Conservation (phyloP, 345 rosid genomes). For the Passiflora organensis region DNA sequence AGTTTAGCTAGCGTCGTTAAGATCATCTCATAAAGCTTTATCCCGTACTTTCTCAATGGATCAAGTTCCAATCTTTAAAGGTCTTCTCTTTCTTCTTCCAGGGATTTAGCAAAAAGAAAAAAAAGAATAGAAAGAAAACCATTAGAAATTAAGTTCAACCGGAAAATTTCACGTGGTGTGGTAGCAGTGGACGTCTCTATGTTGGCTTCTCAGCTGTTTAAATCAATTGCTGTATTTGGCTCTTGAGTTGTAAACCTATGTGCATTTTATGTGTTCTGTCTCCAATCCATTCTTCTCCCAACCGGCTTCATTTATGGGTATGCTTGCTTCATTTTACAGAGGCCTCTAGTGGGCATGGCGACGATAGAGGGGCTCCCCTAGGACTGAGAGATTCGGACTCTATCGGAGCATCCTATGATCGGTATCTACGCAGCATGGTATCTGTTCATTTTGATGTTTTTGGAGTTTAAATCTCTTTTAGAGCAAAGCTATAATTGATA, state of each 20-base stretch:
- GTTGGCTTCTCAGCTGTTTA: background rate
- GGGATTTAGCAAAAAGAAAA: no score
- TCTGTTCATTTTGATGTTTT: constrained; percentile 1
- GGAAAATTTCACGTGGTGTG: background rate
- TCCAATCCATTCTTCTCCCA: no score
- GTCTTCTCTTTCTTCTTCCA: no score
- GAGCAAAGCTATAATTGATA: background rate
- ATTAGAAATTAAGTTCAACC: background rate
- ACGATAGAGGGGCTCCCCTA: constrained; percentile 40
- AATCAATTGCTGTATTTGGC: background rate
- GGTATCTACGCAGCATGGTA: constrained; percentile 49
- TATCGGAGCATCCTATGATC: constrained; percentile 59
- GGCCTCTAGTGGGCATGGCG: constrained; percentile 41
- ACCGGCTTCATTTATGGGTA: constrained; percentile 14
- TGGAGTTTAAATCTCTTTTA: background rate
- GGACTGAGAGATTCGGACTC: constrained; percentile 46
- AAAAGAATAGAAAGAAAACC: background rate
- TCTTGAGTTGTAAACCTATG: background rate
- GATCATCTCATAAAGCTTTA: background rate
- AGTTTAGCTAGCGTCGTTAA: background rate
- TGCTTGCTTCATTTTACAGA: constrained; percentile 29
- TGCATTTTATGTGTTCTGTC: background rate
- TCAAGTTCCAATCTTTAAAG: no score
- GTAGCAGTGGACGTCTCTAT: background rate
- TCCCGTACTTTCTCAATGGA: background rate